These are phyloP conservation scores for Cercospora sesami DNA, from an alignment of 2,329 filamentous ascomycete genomes.

Conservation along the genomic window DNA sequence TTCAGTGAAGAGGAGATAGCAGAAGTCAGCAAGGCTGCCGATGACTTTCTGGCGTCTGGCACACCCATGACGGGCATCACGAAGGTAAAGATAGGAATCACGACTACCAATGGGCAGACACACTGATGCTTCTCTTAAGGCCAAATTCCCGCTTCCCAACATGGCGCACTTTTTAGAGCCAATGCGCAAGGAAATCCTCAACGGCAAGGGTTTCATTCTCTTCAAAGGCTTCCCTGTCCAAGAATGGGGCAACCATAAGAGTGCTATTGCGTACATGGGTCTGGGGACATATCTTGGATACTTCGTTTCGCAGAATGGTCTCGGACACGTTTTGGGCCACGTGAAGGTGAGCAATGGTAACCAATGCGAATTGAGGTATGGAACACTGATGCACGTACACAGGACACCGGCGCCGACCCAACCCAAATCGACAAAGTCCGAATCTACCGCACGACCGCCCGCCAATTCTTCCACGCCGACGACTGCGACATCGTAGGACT, in stretches of 20 bases:
- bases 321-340: constrained; percentile 82
- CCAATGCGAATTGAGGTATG: neutral
- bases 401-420: constrained; percentile 76
- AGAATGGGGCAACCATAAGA: constrained; percentile 76
- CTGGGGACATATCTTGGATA: constrained; percentile 78
- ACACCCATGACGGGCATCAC: constrained; percentile 71
- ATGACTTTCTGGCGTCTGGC: constrained; percentile 65
- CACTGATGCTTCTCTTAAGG: constrained; percentile 34
- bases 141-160: constrained; percentile 62
- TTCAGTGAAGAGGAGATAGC: constrained; percentile 66
- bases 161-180: constrained; percentile 56
- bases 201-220: constrained; percentile 86
- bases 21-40: constrained; percentile 66
- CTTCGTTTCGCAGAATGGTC: constrained; percentile 82
- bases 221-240: constrained; percentile 81
- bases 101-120: too few relatives aligned
- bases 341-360: constrained; percentile 57
- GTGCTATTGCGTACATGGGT: constrained; percentile 86
- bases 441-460: constrained; percentile 84
- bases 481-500: constrained; percentile 81
- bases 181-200: constrained; percentile 66
- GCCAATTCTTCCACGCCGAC: constrained; percentile 84
- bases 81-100: constrained; percentile 44
- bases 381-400: constrained; percentile 41
- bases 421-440: constrained; percentile 81